These are phyloP conservation scores for Triticum monococcum DNA, from an alignment of 176 grass and related monocot species.

Conservation along the genomic window DNA sequence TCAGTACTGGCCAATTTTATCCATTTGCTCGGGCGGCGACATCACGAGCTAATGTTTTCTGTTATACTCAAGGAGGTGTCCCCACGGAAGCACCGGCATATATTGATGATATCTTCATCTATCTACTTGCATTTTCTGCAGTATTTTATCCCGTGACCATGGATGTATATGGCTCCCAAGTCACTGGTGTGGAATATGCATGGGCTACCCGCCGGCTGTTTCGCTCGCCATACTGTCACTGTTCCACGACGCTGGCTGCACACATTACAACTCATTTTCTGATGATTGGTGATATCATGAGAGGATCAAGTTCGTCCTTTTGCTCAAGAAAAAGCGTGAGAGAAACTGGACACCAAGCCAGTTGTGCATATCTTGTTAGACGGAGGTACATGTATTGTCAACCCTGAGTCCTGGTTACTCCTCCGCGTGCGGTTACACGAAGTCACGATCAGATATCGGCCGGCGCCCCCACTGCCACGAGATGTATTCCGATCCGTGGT, in stretches of 20 bases:
- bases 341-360: neutral
- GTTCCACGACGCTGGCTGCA: neutral
- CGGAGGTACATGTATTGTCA: neutral
- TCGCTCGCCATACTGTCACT: neutral
- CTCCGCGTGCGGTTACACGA: neutral
- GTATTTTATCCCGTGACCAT: neutral
- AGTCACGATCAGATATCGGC: neutral
- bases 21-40: neutral
- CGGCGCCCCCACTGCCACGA: neutral
- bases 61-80: neutral
- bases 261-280: no score
- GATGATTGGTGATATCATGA: neutral
- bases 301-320: neutral
- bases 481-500: constrained; percentile 1
- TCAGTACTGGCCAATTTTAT: neutral
- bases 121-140: neutral
- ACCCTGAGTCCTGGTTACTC: neutral
- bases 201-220: neutral
- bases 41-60: neutral
- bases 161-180: neutral
- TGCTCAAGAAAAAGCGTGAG: neutral
- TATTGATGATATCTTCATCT: neutral
- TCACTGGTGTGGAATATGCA: neutral
- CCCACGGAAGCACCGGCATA: neutral
- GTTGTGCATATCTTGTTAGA: neutral